Conservation (phyloP, 129 eudicot genomes). For the Escallonia rubra region DNA sequence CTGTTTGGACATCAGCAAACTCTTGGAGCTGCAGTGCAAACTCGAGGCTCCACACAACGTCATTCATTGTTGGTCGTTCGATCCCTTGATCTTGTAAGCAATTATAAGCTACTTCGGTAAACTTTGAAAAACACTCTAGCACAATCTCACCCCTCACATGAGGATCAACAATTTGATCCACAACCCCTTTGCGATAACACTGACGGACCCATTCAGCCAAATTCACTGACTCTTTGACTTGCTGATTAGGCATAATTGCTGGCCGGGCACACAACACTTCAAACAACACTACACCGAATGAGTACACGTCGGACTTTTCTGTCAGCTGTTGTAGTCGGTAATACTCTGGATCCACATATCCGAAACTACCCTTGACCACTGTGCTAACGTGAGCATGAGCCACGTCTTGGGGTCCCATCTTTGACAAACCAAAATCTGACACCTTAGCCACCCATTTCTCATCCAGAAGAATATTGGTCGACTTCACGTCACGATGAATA, state of each 20-base stretch:
- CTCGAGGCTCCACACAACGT: constrained; percentile 37
- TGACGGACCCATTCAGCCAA: constrained; percentile 36
- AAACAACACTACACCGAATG: constrained; percentile 53
- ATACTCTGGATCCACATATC: constrained; percentile 45
- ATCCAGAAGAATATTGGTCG: constrained; percentile 45
- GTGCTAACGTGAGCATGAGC: constrained; percentile 30
- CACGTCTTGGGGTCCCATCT: constrained; percentile 25
- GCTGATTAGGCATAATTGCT: background rate
- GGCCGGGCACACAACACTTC: constrained; percentile 48
- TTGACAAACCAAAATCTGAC: constrained; percentile 51
- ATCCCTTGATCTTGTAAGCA: constrained; percentile 32
- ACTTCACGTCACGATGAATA: constrained; percentile 50
- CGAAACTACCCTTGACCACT: constrained; percentile 37
- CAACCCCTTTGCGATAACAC: constrained; percentile 17
- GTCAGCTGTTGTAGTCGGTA: constrained; percentile 18
- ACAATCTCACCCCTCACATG: constrained; percentile 32
- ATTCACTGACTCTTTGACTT: constrained; percentile 30
- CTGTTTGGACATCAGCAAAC: constrained; percentile 16
- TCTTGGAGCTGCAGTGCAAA: constrained; percentile 39
- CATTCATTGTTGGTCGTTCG: constrained; percentile 40
- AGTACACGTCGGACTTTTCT: constrained; percentile 43
- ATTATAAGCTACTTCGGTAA: constrained; percentile 27
- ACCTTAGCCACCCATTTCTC: constrained; percentile 58
- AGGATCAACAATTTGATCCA: constrained; percentile 32
- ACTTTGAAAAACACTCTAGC: constrained; percentile 35